Evolutionary conservation across 768 basidiomycete species (phyloP).

Genomic region (Pleurotus djamor): DNA sequence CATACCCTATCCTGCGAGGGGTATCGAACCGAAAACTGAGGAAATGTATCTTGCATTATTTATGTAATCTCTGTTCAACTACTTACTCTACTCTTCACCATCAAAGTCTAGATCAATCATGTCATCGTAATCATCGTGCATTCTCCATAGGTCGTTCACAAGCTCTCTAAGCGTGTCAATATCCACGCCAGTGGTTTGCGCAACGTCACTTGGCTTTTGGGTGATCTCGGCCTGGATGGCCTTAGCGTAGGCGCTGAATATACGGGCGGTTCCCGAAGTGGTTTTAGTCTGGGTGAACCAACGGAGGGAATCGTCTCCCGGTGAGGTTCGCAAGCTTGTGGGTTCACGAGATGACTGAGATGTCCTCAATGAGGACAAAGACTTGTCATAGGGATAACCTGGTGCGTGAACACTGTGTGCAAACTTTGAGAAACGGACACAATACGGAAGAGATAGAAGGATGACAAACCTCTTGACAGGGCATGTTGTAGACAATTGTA

Average conservation of each 20-base stretch:
- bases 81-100: not conserved
- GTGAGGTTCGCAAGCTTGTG: no score
- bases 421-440: not conserved
- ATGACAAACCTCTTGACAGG: not conserved
- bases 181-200: slow-evolving; percentile 38
- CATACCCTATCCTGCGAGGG: no score
- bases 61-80: not conserved
- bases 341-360: not conserved
- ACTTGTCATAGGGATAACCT: slow-evolving; percentile 59
- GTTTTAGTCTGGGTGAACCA: slow-evolving; percentile 47
- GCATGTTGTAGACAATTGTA: slow-evolving; percentile 8
- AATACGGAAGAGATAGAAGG: not conserved
- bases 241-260: slow-evolving; percentile 52
- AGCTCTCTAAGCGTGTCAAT: slow-evolving; percentile 58
- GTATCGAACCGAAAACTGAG: no score
- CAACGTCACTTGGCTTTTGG: slow-evolving; percentile 28
- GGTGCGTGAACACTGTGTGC: slow-evolving; percentile 46
- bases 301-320: slow-evolving; percentile 9
- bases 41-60: not conserved
- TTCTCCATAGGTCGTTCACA: slow-evolving; percentile 55
- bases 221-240: slow-evolving; percentile 44
- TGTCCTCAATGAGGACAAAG: slow-evolving; percentile 51
- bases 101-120: not conserved
- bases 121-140: slow-evolving; percentile 44
- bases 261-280: slow-evolving; percentile 30